Percentiles rank a stretch among this genome's conserved stretches.
Conservation (phyloP, 176 grass and related monocot species). For the Eragrostis curvula region DNA sequence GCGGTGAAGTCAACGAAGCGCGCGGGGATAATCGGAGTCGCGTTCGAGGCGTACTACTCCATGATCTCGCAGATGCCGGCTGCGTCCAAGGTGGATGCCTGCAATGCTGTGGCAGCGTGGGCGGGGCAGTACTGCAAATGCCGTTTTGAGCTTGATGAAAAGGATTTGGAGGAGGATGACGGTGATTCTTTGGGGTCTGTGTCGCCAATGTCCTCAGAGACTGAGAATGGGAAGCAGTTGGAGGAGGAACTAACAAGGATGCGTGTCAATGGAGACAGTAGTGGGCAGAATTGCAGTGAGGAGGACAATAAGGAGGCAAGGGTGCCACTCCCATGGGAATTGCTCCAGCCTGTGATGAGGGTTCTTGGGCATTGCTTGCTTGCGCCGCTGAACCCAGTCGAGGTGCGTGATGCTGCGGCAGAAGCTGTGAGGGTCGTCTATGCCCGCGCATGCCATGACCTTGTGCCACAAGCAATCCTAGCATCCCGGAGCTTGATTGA, state of each 20-base stretch:
- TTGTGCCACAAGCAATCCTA: constrained; percentile 87
- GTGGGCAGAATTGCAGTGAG: constrained; percentile 44
- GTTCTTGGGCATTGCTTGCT: constrained; percentile 94
- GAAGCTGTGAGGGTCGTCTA: constrained; percentile 80
- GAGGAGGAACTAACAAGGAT: constrained; percentile 19
- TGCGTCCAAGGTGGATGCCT: constrained; percentile 84
- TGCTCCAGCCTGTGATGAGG: constrained; percentile 89
- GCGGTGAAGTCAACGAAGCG: too few relatives aligned
- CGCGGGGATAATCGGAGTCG: too few relatives aligned
- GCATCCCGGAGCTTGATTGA: constrained; percentile 89
- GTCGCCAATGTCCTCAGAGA: too few relatives aligned
- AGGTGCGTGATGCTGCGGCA: constrained; percentile 78
- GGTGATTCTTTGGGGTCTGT: too few relatives aligned
- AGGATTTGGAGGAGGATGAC: neutral
- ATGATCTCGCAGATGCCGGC: constrained; percentile 79
- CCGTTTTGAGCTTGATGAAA: constrained; percentile 78
- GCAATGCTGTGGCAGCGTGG: constrained; percentile 67
- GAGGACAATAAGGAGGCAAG: constrained; percentile 57
- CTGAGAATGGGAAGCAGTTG: too few relatives aligned
- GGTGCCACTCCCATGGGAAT: constrained; percentile 91
- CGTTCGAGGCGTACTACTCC: too few relatives aligned
- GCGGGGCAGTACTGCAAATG: constrained; percentile 85
- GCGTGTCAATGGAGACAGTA: constrained; percentile 38
- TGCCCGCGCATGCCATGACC: constrained; percentile 84
- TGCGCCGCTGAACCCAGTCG: constrained; percentile 68